Percentiles rank a stretch among this genome's conserved stretches.
These are phyloP conservation scores for Cryptococcus depauperatus DNA, from an alignment of 1,284 basidiomycete species.

Conservation along the genomic window DNA sequence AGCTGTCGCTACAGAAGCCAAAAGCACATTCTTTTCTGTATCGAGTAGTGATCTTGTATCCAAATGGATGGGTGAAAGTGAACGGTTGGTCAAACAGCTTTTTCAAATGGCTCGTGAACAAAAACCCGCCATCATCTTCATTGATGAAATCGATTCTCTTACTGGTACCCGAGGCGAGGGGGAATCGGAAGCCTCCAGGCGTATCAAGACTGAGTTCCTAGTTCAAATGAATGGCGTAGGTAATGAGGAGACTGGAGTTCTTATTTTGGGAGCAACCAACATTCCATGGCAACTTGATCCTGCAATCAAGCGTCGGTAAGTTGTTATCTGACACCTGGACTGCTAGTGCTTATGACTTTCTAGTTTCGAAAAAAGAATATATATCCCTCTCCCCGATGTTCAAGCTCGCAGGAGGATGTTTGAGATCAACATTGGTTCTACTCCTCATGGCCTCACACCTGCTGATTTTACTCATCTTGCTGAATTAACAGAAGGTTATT, in stretches of 20 bases:
- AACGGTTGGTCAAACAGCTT: conserved; percentile 94
- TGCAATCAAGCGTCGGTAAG: conserved; percentile 88
- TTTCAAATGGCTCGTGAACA: conserved; percentile 94
- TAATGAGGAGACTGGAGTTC: conserved; percentile 90
- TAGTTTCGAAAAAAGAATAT: conserved; percentile 94
- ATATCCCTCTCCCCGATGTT: conserved; percentile 90
- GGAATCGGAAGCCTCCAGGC: conserved; percentile 87
- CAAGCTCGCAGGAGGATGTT: conserved; percentile 95
- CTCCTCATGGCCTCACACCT: conserved; percentile 71
- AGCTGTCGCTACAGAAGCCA: conserved; percentile 96
- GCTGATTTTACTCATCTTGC: conserved; percentile 79
- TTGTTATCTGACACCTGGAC: too few relatives aligned
- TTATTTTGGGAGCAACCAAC: conserved; percentile 98
- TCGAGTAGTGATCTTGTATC: conserved; percentile 92
- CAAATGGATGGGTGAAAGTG: conserved; percentile 99
- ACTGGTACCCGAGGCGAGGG: conserved; percentile 92
- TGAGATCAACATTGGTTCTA: conserved; percentile 88
- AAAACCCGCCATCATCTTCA: conserved; percentile 97
- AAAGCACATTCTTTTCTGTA: conserved; percentile 97
- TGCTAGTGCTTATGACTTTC: too few relatives aligned
- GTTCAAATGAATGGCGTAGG: conserved; percentile 99
- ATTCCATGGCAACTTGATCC: conserved; percentile 96
- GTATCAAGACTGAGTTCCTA: conserved; percentile 98
- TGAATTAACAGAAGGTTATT: conserved; percentile 85
- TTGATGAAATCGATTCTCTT: conserved; percentile 96